phyloP scores from a whole-genome alignment of 148 eudicot species.

The Cornus suecica region DNA sequence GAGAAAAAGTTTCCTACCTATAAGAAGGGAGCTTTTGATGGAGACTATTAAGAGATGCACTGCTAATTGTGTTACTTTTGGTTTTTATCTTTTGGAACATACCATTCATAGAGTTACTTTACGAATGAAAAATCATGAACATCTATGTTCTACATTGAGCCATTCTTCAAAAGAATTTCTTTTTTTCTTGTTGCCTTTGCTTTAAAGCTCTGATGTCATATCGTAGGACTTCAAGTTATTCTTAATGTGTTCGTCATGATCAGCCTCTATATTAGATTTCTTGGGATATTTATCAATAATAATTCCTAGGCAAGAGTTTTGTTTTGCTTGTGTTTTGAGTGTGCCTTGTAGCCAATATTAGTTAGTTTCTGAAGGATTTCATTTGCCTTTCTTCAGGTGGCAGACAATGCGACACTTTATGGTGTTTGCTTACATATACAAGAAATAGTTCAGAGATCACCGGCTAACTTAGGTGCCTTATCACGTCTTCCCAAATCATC shows the following conservation, averaged over 20 bases:
- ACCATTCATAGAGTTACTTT: too few relatives aligned
- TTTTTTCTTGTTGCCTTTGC: neutral
- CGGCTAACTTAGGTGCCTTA: conserved; percentile 52
- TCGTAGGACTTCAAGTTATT: neutral
- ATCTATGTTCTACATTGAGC: too few relatives aligned
- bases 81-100: too few relatives aligned
- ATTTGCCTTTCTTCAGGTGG: conserved; percentile 54
- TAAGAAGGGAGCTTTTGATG: neutral
- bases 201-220: neutral
- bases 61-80: neutral
- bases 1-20: neutral
- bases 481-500: conserved; percentile 53
- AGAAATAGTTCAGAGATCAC: conserved; percentile 91
- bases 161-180: too few relatives aligned
- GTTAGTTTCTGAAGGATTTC: conserved; percentile 21
- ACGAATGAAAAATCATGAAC: too few relatives aligned
- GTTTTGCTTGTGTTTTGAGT: conserved; percentile 3
- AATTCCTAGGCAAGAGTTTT: neutral
- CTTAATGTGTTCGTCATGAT: neutral
- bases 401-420: conserved; percentile 82
- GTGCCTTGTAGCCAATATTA: conserved; percentile 8
- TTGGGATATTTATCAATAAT: neutral
- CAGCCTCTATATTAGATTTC: neutral
- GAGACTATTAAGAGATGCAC: neutral
- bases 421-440: conserved; percentile 95